Percentiles rank a stretch among this genome's conserved stretches.
phyloP scores from a whole-genome alignment of 257 asterid species.

The Ilex aquifolium region DNA sequence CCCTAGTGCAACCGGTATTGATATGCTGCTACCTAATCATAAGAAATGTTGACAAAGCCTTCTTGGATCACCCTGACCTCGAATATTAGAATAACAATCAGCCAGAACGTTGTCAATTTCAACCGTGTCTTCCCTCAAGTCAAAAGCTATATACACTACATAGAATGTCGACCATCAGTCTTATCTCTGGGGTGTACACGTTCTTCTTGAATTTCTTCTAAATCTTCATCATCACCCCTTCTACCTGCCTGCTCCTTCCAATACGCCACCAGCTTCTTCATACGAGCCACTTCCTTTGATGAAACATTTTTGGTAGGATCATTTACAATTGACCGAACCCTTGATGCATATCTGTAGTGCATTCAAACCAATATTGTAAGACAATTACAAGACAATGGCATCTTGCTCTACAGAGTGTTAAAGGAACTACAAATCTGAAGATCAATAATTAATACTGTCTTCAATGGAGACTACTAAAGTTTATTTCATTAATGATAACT shows the following conservation, averaged over 20 bases:
- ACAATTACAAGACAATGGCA: too few species aligned
- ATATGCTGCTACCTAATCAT: too few species aligned
- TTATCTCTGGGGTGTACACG: constrained; percentile 44
- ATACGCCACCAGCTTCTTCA: constrained; percentile 66
- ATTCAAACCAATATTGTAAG: background rate
- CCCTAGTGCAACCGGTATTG: too few species aligned
- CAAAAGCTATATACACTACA: constrained; percentile 29
- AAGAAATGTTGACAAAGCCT: background rate
- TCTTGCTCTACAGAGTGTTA: too few species aligned
- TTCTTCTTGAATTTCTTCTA: constrained; percentile 85
- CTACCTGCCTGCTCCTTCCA: constrained; percentile 96
- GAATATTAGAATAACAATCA: too few species aligned
- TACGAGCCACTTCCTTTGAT: constrained; percentile 88
- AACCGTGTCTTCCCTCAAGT: background rate
- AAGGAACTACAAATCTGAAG: too few species aligned
- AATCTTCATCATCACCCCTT: constrained; percentile 71
- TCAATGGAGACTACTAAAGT: too few species aligned
- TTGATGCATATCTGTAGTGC: constrained; percentile 72
- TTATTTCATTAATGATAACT: too few species aligned
- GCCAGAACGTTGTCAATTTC: constrained; percentile 1
- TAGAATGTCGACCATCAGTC: constrained; percentile 61
- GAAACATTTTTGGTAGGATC: constrained; percentile 89
- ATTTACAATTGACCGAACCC: constrained; percentile 84
- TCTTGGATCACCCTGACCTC: background rate
- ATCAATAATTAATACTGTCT: too few species aligned